Evolutionary conservation across 2,329 filamentous ascomycete species (phyloP).

Genomic region (Talaromyces albobiverticillius): DNA sequence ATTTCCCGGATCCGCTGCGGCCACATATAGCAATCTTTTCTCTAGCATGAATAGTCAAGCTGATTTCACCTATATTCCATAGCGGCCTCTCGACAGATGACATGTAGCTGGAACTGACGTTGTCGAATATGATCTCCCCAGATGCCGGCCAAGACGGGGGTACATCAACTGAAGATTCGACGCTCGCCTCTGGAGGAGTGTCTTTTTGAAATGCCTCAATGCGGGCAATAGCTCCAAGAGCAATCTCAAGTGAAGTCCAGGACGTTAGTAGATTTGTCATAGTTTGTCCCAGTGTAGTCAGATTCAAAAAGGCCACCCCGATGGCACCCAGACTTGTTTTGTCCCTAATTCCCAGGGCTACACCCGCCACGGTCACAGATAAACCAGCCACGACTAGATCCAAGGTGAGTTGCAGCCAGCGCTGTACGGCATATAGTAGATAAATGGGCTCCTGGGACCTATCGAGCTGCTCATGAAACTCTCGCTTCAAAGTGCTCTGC

Average conservation of each 20-base stretch:
- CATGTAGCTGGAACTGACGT: neutral
- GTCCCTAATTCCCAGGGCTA: neutral
- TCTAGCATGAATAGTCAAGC: neutral
- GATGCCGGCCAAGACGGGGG: neutral
- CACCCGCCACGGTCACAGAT: neutral
- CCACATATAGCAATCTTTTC: constrained; percentile 4
- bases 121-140: neutral
- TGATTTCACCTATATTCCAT: neutral
- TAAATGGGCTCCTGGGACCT: constrained; percentile 2
- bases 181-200: constrained; percentile 19
- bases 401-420: neutral
- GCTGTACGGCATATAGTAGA: constrained; percentile 2
- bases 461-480: constrained; percentile 43
- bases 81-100: neutral
- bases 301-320: neutral
- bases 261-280: constrained; percentile 49
- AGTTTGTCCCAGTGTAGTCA: constrained; percentile 44
- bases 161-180: neutral
- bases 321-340: neutral
- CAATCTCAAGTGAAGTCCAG: constrained; percentile 59
- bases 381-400: constrained; percentile 1
- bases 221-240: constrained; percentile 55
- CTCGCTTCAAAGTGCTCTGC: constrained; percentile 41
- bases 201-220: constrained; percentile 51
- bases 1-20: constrained; percentile 4